A percentile compares a stretch with the other conserved stretches of the same genome.
These are phyloP conservation scores for Hydrangea macrophylla DNA, from an alignment of 148 eudicot species.

Conservation along the genomic window DNA sequence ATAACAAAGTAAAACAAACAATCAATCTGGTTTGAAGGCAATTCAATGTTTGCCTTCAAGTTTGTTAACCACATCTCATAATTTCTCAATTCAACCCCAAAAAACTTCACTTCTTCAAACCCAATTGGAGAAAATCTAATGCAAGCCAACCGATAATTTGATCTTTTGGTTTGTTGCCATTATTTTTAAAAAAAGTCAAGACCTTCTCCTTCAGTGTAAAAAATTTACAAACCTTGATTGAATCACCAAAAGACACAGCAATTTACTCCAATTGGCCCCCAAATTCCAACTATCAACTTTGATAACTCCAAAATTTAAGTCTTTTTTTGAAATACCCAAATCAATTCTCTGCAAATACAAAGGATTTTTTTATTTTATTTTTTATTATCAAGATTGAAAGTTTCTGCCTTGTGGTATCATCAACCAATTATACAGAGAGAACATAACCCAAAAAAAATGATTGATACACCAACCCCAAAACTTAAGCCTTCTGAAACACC, in stretches of 20 bases:
- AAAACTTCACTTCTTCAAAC: background rate
- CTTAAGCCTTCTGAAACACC: background rate
- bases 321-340: background rate
- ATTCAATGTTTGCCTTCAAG: background rate
- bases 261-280: background rate
- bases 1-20: background rate
- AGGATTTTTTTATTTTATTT: background rate
- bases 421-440: background rate
- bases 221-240: conserved; percentile 3
- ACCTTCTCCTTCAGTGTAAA: too few relatives aligned
- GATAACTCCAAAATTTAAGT: background rate
- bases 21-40: conserved; percentile 4
- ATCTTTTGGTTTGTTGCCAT: background rate
- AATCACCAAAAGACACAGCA: background rate
- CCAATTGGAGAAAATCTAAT: background rate
- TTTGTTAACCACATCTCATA: background rate
- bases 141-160: background rate
- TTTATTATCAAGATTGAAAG: background rate
- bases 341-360: background rate
- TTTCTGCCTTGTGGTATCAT: background rate
- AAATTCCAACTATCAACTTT: background rate
- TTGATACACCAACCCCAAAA: background rate
- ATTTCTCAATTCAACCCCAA: background rate
- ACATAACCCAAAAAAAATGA: background rate
- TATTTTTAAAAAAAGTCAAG: background rate